These are phyloP conservation scores for Euphorbia peplus DNA, from an alignment of 345 rosid genomes.

Conservation along the genomic window DNA sequence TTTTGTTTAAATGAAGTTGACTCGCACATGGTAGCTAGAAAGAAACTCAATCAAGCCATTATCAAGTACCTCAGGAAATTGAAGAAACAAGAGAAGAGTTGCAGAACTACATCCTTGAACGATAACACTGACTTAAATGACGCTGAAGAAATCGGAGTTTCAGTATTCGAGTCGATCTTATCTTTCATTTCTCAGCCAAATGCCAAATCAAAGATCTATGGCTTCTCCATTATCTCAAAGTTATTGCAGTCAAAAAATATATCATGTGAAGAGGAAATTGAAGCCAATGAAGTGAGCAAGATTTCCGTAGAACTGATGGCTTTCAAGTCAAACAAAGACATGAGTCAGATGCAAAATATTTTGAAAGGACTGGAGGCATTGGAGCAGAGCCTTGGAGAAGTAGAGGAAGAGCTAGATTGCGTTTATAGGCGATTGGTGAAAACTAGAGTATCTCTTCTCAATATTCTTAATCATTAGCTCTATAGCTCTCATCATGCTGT, in stretches of 20 bases:
- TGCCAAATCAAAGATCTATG: neutral
- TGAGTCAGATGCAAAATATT: neutral
- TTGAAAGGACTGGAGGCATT: neutral
- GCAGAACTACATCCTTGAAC: neutral
- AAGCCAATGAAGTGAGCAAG: neutral
- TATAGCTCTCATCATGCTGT: neutral
- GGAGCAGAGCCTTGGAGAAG: neutral
- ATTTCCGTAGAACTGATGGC: neutral
- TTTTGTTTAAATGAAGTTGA: neutral
- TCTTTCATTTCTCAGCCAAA: neutral
- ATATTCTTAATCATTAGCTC: neutral
- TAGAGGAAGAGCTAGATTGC: neutral
- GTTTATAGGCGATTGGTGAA: neutral
- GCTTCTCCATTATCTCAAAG: neutral
- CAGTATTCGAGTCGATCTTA: neutral
- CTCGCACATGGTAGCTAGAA: neutral
- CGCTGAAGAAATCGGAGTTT: neutral
- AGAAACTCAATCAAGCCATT: neutral
- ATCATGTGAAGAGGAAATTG: neutral
- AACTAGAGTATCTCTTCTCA: neutral
- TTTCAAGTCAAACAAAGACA: neutral
- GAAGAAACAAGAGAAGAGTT: neutral
- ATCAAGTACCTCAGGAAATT: neutral
- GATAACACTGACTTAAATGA: neutral
- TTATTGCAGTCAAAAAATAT: neutral